Evolutionary conservation across 2,329 filamentous ascomycete genomes (phyloP).

Genomic region (Ascocoryne sarcoides): DNA sequence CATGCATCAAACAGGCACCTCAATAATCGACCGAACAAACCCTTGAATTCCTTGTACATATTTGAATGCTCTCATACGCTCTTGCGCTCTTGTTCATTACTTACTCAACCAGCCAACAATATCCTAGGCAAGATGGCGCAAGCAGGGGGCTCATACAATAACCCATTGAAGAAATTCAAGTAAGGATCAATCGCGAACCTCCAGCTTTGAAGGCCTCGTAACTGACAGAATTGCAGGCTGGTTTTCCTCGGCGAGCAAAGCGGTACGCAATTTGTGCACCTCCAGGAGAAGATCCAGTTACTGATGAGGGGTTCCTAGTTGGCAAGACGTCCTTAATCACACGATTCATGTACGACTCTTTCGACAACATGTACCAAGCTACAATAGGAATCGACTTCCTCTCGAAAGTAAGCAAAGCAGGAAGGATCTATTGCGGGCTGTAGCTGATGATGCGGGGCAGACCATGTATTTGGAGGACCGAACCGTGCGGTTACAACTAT

Average conservation of each 20-base stretch:
- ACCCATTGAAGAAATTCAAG: constrained; percentile 99
- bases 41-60: constrained; percentile 6
- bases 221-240: constrained; percentile 48
- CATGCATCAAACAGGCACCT: too few relatives aligned
- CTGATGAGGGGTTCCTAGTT: constrained; percentile 48
- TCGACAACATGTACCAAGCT: constrained; percentile 99
- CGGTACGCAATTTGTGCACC: constrained; percentile 56
- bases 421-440: constrained; percentile 1
- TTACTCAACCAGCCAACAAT: constrained; percentile 1
- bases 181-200: constrained; percentile 34
- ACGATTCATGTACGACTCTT: constrained; percentile 99
- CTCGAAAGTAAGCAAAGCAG: constrained; percentile 64
- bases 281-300: constrained; percentile 6
- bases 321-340: constrained; percentile 98
- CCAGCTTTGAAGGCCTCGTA: neutral
- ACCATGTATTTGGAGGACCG: constrained; percentile 99
- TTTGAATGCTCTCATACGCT: constrained; percentile 1
- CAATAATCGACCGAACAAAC: constrained; percentile 3
- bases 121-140: constrained; percentile 62
- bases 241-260: constrained; percentile 98
- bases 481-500: constrained; percentile 92
- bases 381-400: constrained; percentile 99
- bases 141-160: constrained; percentile 84
- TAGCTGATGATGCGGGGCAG: constrained; percentile 36
- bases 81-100: neutral